Evolutionary conservation across 1,284 basidiomycete species (phyloP).

Genomic region (Cystobasidiaceae sp.): DNA sequence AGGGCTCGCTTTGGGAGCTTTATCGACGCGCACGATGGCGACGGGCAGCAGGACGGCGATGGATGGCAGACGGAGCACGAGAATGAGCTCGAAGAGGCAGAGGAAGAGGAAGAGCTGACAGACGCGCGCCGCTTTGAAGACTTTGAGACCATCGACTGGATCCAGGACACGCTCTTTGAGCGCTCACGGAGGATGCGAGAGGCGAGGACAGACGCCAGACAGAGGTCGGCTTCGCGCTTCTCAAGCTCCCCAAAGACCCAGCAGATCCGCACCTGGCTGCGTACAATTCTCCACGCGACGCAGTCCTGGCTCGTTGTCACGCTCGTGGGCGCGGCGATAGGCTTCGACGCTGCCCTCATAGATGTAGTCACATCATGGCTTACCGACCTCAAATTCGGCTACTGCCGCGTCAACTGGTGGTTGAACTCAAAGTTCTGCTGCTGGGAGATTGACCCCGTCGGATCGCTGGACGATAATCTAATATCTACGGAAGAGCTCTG

Average conservation of each 20-base stretch:
- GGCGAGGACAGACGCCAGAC: constrained; percentile 52
- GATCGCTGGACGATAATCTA: constrained; percentile 56
- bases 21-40: neutral
- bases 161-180: constrained; percentile 86
- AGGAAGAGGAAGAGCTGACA: constrained; percentile 20
- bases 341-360: constrained; percentile 86
- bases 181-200: constrained; percentile 65
- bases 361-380: constrained; percentile 98
- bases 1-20: neutral
- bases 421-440: constrained; percentile 97
- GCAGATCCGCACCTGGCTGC: constrained; percentile 33
- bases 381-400: constrained; percentile 94
- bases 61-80: neutral
- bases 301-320: constrained; percentile 72
- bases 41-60: neutral
- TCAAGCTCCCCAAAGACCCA: constrained; percentile 43
- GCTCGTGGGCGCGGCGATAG: constrained; percentile 81
- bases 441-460: constrained; percentile 70
- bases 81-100: neutral
- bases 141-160: constrained; percentile 62
- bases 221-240: constrained; percentile 30
- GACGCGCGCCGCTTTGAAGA: constrained; percentile 32
- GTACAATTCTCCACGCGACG: constrained; percentile 51
- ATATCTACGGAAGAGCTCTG: constrained; percentile 59
- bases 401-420: constrained; percentile 97